Conservation (phyloP, 495 filamentous ascomycete genomes). For the Pseudomonodictys pantanalensis region DNA sequence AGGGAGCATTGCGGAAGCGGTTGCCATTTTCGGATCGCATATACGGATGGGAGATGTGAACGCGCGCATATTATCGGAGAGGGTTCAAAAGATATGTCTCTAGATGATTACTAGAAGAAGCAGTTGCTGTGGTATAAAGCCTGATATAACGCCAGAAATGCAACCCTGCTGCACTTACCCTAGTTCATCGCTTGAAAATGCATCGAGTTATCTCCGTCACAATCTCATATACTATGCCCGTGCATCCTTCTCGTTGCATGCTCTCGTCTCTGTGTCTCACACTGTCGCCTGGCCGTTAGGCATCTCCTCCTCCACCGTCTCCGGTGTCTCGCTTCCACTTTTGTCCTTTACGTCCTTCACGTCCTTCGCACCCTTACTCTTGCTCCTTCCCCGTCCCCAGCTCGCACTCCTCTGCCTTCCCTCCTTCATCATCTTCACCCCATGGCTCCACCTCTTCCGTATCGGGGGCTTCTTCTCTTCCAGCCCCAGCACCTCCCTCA, state of each 20-base stretch:
- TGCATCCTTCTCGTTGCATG: background rate
- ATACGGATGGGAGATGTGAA: too few relatives aligned
- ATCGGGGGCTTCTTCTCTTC: conserved; percentile 39
- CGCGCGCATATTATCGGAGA: too few relatives aligned
- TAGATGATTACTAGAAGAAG: too few relatives aligned
- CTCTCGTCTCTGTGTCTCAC: too few relatives aligned
- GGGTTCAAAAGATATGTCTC: too few relatives aligned
- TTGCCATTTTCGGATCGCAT: conserved; percentile 7
- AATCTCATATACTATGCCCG: background rate
- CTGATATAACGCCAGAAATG: background rate
- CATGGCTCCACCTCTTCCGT: conserved; percentile 32
- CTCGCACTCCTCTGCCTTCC: conserved; percentile 16
- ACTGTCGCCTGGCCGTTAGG: background rate
- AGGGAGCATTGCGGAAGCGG: conserved; percentile 8
- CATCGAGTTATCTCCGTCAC: background rate
- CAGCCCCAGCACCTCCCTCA: conserved; percentile 61
- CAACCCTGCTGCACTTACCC: background rate
- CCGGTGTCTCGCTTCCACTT: conserved; percentile 1
- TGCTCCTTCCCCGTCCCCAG: conserved; percentile 21
- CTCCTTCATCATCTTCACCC: conserved; percentile 16
- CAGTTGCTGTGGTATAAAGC: background rate
- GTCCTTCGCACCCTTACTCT: conserved; percentile 17
- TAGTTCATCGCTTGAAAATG: background rate
- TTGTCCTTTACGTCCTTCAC: too few relatives aligned
- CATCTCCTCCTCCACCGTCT: conserved; percentile 2